Evolutionary conservation across 371 early-diverging fungal genomes (phyloP).

Genomic region (Mycotypha africana): DNA sequence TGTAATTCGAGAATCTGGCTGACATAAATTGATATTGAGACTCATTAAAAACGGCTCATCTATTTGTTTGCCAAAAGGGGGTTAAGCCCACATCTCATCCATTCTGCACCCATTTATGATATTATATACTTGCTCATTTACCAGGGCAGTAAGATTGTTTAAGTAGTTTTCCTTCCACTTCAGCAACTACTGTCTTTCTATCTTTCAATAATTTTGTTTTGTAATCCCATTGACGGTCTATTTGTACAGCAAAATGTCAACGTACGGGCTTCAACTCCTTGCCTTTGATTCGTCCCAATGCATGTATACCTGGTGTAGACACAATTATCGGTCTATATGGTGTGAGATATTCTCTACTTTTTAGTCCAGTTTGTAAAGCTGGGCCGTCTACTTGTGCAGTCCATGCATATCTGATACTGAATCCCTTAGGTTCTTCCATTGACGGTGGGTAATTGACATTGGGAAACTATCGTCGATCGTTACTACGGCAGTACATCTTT

Average conservation of each 20-base stretch:
- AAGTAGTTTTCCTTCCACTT: slow-evolving; percentile 26
- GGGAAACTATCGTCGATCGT: slow-evolving; percentile 43
- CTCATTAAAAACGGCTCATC: slow-evolving; percentile 43
- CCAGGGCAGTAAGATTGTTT: slow-evolving; percentile 46
- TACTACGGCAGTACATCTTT: no score
- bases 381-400: slow-evolving; percentile 53
- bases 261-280: no score
- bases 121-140: no score
- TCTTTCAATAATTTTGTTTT: slow-evolving; percentile 29
- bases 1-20: slow-evolving; percentile 27
- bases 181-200: slow-evolving; percentile 24
- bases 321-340: slow-evolving; percentile 46
- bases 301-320: slow-evolving; percentile 30
- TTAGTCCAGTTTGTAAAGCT: slow-evolving; percentile 36
- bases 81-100: no score
- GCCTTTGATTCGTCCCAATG: no score
- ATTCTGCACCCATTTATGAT: no score
- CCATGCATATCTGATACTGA: slow-evolving; percentile 47
- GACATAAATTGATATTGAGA: slow-evolving; percentile 18
- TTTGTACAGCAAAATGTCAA: background rate
- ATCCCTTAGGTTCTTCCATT: slow-evolving; percentile 41
- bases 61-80: no score
- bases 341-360: slow-evolving; percentile 43
- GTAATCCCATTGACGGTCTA: slow-evolving; percentile 36
- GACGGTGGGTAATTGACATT: slow-evolving; percentile 49